phyloP scores from a whole-genome alignment of 2,329 filamentous ascomycete species.

The Paraconiothyrium brasiliense region DNA sequence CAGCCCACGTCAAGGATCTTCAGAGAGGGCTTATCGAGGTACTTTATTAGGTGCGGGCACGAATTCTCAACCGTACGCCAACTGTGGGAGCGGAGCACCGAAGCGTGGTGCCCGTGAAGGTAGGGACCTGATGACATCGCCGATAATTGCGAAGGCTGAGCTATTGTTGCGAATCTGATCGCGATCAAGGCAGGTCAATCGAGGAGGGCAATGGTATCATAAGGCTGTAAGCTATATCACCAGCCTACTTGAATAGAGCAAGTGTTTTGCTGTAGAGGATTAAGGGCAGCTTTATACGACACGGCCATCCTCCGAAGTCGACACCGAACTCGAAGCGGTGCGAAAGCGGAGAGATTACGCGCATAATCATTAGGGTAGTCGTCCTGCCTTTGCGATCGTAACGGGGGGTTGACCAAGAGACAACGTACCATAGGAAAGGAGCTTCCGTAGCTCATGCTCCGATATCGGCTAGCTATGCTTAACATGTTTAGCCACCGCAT shows the following conservation, averaged over 20 bases:
- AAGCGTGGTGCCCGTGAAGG: conserved; percentile 53
- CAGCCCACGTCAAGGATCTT: conserved; percentile 59
- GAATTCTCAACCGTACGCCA: conserved; percentile 58
- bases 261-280: not conserved
- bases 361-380: not conserved
- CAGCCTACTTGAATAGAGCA: not conserved
- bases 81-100: conserved; percentile 55
- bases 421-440: not conserved
- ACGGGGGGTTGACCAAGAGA: not conserved
- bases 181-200: not conserved
- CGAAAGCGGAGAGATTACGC: not conserved
- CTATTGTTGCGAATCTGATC: not conserved
- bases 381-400: not conserved
- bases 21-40: conserved; percentile 40
- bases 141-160: not conserved
- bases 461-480: not conserved
- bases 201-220: not conserved
- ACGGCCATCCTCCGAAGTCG: not conserved
- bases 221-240: not conserved
- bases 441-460: not conserved
- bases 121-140: conserved; percentile 35
- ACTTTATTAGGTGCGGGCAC: conserved; percentile 49
- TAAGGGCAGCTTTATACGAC: not conserved
- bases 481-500: not conserved
- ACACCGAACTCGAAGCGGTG: not conserved